These are phyloP conservation scores for Serendipita vermifera DNA, from an alignment of 768 basidiomycete genomes.

Conservation along the genomic window DNA sequence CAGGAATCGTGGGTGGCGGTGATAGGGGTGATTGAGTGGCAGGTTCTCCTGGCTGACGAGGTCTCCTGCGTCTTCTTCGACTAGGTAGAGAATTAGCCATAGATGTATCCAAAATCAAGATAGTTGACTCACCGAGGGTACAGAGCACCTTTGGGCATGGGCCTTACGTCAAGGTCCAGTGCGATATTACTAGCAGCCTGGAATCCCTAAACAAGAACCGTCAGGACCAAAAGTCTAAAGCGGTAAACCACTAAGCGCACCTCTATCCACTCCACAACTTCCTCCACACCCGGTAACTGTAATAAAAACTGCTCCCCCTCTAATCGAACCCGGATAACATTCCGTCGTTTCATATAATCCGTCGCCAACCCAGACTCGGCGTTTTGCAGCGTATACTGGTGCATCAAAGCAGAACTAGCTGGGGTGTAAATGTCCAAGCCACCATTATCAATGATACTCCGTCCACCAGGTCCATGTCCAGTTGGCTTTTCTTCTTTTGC, in stretches of 20 bases:
- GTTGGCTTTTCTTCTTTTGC: not conserved
- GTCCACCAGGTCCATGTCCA: conserved; percentile 3
- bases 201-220: conserved; percentile 42
- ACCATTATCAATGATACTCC: conserved; percentile 3
- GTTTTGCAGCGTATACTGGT: conserved; percentile 68
- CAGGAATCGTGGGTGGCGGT: too few species aligned
- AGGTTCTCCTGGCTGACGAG: not conserved
- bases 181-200: conserved; percentile 89
- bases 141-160: conserved; percentile 82
- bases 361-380: conserved; percentile 92
- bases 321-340: conserved; percentile 82
- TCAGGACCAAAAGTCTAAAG: not conserved
- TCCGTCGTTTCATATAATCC: conserved; percentile 85
- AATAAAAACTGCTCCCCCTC: conserved; percentile 96
- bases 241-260: conserved; percentile 28
- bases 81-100: not conserved
- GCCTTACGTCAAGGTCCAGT: conserved; percentile 79
- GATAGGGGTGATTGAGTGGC: conserved; percentile 2
- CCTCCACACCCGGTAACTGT: conserved; percentile 70
- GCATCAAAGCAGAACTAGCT: conserved; percentile 34
- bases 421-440: conserved; percentile 1
- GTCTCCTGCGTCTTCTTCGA: not conserved
- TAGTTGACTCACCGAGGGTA: conserved; percentile 53
- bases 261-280: conserved; percentile 95
- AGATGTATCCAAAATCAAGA: not conserved